Percentiles rank a stretch among this genome's conserved stretches.
phyloP scores from a whole-genome alignment of 73 alveolate genomes.

The Blepharisma stoltei region DNA sequence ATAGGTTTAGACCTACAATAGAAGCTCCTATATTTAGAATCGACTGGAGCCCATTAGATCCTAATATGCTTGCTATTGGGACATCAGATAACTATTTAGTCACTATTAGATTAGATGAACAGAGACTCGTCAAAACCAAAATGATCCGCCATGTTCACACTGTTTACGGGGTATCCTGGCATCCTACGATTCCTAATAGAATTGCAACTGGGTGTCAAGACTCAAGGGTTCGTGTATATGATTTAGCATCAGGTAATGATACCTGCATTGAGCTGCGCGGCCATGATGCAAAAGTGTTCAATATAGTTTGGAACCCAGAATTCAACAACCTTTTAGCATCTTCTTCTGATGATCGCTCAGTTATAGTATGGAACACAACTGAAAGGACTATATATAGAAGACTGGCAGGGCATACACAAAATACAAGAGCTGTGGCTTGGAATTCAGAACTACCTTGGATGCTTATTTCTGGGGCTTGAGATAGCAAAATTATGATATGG shows the following conservation, averaged over 20 bases:
- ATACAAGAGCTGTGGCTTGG: constrained; percentile 73
- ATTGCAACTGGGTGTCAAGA: constrained; percentile 64
- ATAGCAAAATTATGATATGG: constrained; percentile 71
- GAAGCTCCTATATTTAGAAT: constrained; percentile 36
- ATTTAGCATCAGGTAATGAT: constrained; percentile 29
- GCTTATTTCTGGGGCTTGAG: constrained; percentile 84
- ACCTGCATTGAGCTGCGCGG: constrained; percentile 41
- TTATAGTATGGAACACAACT: constrained; percentile 66
- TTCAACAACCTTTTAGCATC: constrained; percentile 61
- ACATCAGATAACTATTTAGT: constrained; percentile 44
- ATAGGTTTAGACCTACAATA: not conserved
- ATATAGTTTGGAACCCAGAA: constrained; percentile 56
- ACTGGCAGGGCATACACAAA: constrained; percentile 74
- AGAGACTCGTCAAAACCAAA: constrained; percentile 39
- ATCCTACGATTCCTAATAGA: constrained; percentile 42
- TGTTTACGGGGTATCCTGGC: constrained; percentile 61
- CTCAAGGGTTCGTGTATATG: constrained; percentile 54
- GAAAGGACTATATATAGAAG: constrained; percentile 23
- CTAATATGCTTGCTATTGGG: constrained; percentile 50
- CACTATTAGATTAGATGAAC: constrained; percentile 41
- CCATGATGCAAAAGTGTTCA: constrained; percentile 61
- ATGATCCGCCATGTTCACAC: constrained; percentile 40
- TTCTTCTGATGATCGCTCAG: constrained; percentile 71
- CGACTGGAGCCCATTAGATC: constrained; percentile 36
- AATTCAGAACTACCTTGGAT: constrained; percentile 68